Evolutionary conservation across 495 filamentous ascomycete genomes (phyloP).

Genomic region (Hypomontagnella monticulosa): DNA sequence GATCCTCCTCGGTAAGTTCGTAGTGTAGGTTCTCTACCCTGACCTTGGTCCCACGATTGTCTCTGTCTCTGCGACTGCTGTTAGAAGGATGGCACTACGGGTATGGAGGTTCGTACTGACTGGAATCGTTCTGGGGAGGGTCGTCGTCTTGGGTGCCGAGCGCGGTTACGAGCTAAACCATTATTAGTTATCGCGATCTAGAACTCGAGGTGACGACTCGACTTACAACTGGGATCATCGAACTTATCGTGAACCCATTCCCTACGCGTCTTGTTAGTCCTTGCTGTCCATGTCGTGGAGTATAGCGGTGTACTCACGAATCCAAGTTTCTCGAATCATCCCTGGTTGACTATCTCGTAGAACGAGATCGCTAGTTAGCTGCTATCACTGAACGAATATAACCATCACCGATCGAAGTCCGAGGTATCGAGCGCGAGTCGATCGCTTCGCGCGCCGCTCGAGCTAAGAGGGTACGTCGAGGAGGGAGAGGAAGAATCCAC

Average conservation of each 20-base stretch:
- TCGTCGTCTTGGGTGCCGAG: slow-evolving; percentile 49
- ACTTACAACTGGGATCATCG: slow-evolving; percentile 66
- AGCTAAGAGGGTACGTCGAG: slow-evolving; percentile 39
- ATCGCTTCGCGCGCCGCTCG: slow-evolving; percentile 38
- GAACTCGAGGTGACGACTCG: slow-evolving; percentile 19
- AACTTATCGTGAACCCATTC: slow-evolving; percentile 94
- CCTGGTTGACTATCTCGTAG: slow-evolving; percentile 65
- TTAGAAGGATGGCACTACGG: slow-evolving; percentile 21
- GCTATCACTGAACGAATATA: slow-evolving; percentile 59
- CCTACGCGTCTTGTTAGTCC: slow-evolving; percentile 52
- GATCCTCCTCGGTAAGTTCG: slow-evolving; percentile 86
- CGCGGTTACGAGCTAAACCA: slow-evolving; percentile 52
- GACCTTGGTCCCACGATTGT: slow-evolving; percentile 72
- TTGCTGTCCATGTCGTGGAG: slow-evolving; percentile 7
- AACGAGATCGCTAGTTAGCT: slow-evolving; percentile 65
- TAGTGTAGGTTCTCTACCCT: slow-evolving; percentile 94
- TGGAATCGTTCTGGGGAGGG: slow-evolving; percentile 61
- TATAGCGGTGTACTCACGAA: slow-evolving; percentile 53
- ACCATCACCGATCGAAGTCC: slow-evolving; percentile 56
- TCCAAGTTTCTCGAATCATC: slow-evolving; percentile 65
- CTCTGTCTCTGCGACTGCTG: slow-evolving; percentile 43
- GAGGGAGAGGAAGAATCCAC: slow-evolving; percentile 49
- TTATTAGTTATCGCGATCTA: slow-evolving; percentile 43
- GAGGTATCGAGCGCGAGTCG: slow-evolving; percentile 45
- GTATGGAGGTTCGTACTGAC: slow-evolving; percentile 50